Conservation (phyloP, 1,284 basidiomycete genomes). For the Rugosomyces carneus region DNA sequence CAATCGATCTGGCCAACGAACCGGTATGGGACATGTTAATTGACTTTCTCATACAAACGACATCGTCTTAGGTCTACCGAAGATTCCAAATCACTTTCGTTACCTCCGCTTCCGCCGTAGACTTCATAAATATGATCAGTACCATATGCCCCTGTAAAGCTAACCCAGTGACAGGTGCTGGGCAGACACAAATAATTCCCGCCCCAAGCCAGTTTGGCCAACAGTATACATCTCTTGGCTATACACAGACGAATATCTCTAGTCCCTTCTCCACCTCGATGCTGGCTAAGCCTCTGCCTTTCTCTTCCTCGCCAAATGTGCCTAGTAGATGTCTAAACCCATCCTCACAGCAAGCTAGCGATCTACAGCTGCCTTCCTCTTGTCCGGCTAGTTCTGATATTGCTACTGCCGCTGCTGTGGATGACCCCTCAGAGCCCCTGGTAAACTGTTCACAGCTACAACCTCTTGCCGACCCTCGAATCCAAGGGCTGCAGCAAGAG, state of each 20-base stretch:
- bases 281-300: background rate
- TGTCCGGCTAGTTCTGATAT: background rate
- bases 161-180: constrained; percentile 23
- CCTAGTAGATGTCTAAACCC: constrained; percentile 1
- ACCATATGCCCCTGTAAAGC: constrained; percentile 67
- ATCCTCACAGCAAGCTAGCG: constrained; percentile 1
- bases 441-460: background rate
- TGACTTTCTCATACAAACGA: background rate
- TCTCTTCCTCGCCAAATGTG: constrained; percentile 8
- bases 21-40: constrained; percentile 30
- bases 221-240: background rate
- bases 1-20: constrained; percentile 32
- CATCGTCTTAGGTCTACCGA: constrained; percentile 46
- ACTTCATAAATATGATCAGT: constrained; percentile 57
- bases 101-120: constrained; percentile 37
- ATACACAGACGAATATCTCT: constrained; percentile 3
- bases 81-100: constrained; percentile 70
- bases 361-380: constrained; percentile 2
- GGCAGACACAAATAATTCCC: constrained; percentile 12
- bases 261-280: background rate
- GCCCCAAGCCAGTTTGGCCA: too few relatives aligned
- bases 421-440: background rate
- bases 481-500: constrained; percentile 12
- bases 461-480: constrained; percentile 1
- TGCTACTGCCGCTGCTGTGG: background rate